Evolutionary conservation across 2,329 filamentous ascomycete genomes (phyloP).

Genomic region (Chaetomium sp.): DNA sequence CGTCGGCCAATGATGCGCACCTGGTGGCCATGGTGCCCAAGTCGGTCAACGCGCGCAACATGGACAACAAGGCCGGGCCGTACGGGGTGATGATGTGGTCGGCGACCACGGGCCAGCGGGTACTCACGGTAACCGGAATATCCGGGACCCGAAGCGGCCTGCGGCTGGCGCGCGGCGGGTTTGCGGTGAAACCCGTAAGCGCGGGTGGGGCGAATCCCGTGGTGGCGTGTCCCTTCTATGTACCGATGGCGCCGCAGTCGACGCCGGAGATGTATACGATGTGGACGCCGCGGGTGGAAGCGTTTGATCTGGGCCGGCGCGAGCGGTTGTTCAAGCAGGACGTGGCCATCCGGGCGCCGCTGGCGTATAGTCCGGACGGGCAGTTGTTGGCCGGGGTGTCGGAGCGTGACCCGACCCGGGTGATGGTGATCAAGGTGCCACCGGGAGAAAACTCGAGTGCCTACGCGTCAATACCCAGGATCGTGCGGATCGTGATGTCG

Average conservation of each 20-base stretch:
- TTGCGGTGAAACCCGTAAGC: conserved; percentile 4
- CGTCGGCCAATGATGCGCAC: conserved; percentile 6
- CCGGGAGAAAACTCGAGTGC: background rate
- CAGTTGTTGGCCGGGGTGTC: conserved; percentile 10
- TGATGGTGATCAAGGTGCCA: conserved; percentile 7
- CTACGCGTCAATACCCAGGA: background rate
- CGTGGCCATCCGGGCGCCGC: conserved; percentile 12
- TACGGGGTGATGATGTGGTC: conserved; percentile 1
- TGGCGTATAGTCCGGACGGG: conserved; percentile 17
- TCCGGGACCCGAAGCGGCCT: background rate
- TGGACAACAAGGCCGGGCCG: background rate
- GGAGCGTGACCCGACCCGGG: conserved; percentile 6
- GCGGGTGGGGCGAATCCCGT: background rate
- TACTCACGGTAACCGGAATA: background rate
- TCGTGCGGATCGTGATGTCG: conserved; percentile 5
- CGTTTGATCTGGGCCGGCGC: conserved; percentile 6
- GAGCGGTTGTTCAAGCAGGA: conserved; percentile 9
- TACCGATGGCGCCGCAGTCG: background rate
- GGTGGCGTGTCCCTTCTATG: conserved; percentile 8
- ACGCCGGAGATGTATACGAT: background rate
- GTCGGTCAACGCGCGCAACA: background rate
- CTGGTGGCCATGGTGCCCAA: conserved; percentile 4
- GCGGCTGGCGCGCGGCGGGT: conserved; percentile 3
- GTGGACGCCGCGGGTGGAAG: conserved; percentile 7
- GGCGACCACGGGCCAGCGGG: background rate